phyloP scores from a whole-genome alignment of 2,329 filamentous ascomycete genomes.

The Penicillium polonicum region DNA sequence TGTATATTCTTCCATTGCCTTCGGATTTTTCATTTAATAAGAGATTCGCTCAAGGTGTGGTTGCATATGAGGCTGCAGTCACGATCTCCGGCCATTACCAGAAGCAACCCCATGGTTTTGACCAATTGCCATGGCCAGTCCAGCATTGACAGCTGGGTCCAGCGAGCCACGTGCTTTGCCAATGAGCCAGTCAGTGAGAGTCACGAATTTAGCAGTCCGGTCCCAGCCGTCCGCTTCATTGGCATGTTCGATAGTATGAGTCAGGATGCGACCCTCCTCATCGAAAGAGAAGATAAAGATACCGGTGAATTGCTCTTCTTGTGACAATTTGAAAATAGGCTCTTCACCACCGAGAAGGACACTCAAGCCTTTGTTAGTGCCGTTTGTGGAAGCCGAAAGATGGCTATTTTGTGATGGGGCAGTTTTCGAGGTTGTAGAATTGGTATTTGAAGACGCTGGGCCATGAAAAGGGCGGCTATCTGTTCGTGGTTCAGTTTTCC shows the following conservation, averaged over 20 bases:
- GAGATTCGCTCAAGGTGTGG: neutral
- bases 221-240: constrained; percentile 83
- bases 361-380: constrained; percentile 43
- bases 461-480: constrained; percentile 26
- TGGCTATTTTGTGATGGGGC: constrained; percentile 13
- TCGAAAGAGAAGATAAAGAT: constrained; percentile 97
- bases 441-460: constrained; percentile 1
- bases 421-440: constrained; percentile 12
- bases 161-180: constrained; percentile 65
- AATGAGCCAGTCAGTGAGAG: constrained; percentile 89
- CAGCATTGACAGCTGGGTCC: constrained; percentile 28
- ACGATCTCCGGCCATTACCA: neutral
- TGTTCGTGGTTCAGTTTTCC: constrained; percentile 63
- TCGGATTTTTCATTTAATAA: neutral
- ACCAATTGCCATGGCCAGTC: constrained; percentile 31
- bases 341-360: constrained; percentile 55
- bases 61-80: neutral
- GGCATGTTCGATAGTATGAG: constrained; percentile 91
- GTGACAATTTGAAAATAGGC: constrained; percentile 51
- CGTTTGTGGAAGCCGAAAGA: constrained; percentile 29
- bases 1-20: neutral
- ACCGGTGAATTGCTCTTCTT: constrained; percentile 78
- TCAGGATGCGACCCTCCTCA: constrained; percentile 74
- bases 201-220: constrained; percentile 79
- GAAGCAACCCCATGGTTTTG: constrained; percentile 13